phyloP scores from a whole-genome alignment of 169 alveolate species.

The Cryptosporidium meleagridis region DNA sequence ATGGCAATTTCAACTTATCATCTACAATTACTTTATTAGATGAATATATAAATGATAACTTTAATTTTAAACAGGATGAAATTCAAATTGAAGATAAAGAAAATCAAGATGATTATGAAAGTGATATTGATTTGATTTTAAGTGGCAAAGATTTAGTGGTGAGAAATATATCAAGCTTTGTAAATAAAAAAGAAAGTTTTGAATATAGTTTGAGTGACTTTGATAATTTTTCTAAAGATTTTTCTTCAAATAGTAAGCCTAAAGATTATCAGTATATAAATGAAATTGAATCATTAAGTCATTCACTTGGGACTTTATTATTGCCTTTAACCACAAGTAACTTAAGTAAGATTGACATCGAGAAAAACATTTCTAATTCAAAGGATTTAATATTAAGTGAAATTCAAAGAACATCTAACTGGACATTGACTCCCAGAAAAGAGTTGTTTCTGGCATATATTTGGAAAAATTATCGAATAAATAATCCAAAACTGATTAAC shows the following conservation, averaged over 20 bases:
- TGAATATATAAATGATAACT: slow-evolving; percentile 8
- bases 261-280: slow-evolving; percentile 1
- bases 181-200: not conserved
- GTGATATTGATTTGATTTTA: slow-evolving; percentile 33
- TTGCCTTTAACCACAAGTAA: slow-evolving; percentile 46
- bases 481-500: not conserved
- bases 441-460: slow-evolving; percentile 51
- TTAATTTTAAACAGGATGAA: not conserved
- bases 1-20: slow-evolving; percentile 6
- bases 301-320: not conserved
- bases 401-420: slow-evolving; percentile 31
- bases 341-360: slow-evolving; percentile 11
- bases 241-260: not conserved
- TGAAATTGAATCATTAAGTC: not conserved
- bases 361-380: not conserved
- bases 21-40: slow-evolving; percentile 62
- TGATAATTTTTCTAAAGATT: not conserved
- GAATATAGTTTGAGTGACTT: not conserved
- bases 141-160: slow-evolving; percentile 6
- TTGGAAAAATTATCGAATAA: slow-evolving; percentile 29
- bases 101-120: not conserved
- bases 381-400: not conserved
- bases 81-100: not conserved
- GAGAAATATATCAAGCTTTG: not conserved
- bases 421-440: slow-evolving; percentile 68